Evolutionary conservation across 2,329 filamentous ascomycete species (phyloP).

Genomic region (Exserohilum rostratum): DNA sequence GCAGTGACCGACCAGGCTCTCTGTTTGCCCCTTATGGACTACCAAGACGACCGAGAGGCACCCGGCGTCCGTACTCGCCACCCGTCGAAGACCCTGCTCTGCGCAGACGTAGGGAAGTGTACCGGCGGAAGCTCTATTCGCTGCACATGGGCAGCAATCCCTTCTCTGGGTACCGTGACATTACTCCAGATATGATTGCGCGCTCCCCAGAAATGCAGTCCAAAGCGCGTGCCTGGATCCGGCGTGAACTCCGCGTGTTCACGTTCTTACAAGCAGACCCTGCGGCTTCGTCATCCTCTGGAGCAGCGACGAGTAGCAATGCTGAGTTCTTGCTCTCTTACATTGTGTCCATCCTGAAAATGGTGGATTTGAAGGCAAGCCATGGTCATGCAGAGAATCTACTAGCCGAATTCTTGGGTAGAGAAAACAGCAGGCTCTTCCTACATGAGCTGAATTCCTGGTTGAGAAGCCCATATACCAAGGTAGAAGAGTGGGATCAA

Average conservation of each 20-base stretch:
- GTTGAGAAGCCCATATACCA: constrained; percentile 78
- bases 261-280: constrained; percentile 65
- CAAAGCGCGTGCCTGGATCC: constrained; percentile 79
- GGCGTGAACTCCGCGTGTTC: constrained; percentile 84
- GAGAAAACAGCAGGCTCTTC: constrained; percentile 74
- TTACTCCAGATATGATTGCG: constrained; percentile 71
- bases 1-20: constrained; percentile 6
- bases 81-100: constrained; percentile 54
- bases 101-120: constrained; percentile 71
- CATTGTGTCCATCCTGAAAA: constrained; percentile 81
- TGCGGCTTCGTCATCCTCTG: constrained; percentile 24
- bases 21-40: constrained; percentile 24
- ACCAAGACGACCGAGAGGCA: constrained; percentile 22
- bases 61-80: constrained; percentile 29
- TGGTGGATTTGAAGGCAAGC: constrained; percentile 79
- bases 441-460: constrained; percentile 85
- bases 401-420: constrained; percentile 77
- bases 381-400: constrained; percentile 80
- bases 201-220: constrained; percentile 71
- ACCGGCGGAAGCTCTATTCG: constrained; percentile 74
- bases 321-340: constrained; percentile 87
- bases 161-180: constrained; percentile 74
- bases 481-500: constrained; percentile 78
- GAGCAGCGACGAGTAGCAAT: constrained; percentile 61
- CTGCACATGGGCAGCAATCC: constrained; percentile 83